phyloP scores from a whole-genome alignment of 73 alveolate genomes.

The Uronychia setigera region DNA sequence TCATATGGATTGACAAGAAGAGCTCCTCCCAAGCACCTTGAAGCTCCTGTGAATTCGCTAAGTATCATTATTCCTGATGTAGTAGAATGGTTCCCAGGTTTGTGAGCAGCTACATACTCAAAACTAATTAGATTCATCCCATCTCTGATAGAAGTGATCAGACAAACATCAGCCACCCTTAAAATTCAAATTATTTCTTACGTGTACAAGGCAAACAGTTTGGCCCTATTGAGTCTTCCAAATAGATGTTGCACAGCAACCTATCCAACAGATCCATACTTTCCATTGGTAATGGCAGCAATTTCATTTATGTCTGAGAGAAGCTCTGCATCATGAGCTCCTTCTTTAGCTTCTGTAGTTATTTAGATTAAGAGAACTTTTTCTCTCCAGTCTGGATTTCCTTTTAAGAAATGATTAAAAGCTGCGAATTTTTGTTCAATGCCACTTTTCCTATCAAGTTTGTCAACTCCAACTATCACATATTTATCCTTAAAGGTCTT shows the following conservation, averaged over 20 bases:
- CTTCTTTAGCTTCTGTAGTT: background rate
- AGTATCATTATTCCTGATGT: conserved; percentile 4
- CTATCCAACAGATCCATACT: background rate
- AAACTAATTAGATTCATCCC: conserved; percentile 41
- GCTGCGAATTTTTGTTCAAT: conserved; percentile 36
- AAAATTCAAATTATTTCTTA: background rate
- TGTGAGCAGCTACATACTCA: conserved; percentile 45
- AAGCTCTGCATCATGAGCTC: background rate
- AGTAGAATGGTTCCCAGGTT: conserved; percentile 8
- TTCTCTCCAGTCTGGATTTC: conserved; percentile 40
- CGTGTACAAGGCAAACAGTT: background rate
- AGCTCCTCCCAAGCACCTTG: conserved; percentile 25
- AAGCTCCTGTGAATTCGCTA: conserved; percentile 53
- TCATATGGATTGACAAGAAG: background rate
- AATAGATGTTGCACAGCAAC: background rate
- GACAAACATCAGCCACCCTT: conserved; percentile 42
- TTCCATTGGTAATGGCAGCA: background rate
- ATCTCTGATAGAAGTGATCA: conserved; percentile 34
- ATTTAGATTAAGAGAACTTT: conserved; percentile 28
- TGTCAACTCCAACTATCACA: conserved; percentile 25
- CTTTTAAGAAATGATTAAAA: conserved; percentile 26
- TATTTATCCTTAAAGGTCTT: background rate
- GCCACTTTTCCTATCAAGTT: conserved; percentile 40
- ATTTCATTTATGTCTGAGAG: background rate
- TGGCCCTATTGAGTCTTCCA: background rate